These are phyloP conservation scores for Macrophomina pseudophaseolina DNA, from an alignment of 2,329 filamentous ascomycete genomes.

Conservation along the genomic window DNA sequence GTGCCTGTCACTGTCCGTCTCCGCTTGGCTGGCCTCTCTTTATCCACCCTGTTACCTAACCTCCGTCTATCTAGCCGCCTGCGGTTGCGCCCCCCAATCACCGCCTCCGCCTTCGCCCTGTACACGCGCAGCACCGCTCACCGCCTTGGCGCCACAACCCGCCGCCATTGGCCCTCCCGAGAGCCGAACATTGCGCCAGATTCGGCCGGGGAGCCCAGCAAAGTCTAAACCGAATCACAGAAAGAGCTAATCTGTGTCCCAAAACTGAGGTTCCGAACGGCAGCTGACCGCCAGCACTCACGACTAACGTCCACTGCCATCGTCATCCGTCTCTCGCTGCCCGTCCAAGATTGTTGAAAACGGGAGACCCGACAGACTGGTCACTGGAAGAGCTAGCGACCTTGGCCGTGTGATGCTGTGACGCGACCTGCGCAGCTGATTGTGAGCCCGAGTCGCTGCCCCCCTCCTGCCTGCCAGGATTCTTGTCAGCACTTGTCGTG, in stretches of 20 bases:
- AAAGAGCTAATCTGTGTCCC: constrained; percentile 16
- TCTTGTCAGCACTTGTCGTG: neutral
- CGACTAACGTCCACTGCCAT: neutral
- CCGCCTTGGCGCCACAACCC: constrained; percentile 15
- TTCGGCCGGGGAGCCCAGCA: constrained; percentile 3
- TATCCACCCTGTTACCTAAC: constrained; percentile 1
- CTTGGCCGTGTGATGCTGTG: constrained; percentile 6
- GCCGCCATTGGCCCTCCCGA: neutral
- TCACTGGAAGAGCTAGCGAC: constrained; percentile 9
- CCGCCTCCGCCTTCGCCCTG: neutral
- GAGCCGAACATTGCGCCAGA: constrained; percentile 1
- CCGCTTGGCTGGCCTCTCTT: constrained; percentile 6
- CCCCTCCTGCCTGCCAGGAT: neutral
- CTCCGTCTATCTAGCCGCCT: constrained; percentile 6
- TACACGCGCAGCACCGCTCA: constrained; percentile 1
- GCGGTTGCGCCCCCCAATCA: constrained; percentile 4
- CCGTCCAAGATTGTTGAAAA: neutral
- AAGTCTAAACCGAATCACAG: neutral
- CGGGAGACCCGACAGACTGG: constrained; percentile 10
- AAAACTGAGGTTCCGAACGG: constrained; percentile 3
- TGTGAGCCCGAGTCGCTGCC: neutral
- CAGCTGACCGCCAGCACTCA: constrained; percentile 15
- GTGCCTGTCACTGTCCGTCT: neutral
- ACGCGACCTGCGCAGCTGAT: neutral
- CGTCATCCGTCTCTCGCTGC: neutral